phyloP scores from a whole-genome alignment of 2,329 filamentous ascomycete species.

The Phaeosphaeria sp. region DNA sequence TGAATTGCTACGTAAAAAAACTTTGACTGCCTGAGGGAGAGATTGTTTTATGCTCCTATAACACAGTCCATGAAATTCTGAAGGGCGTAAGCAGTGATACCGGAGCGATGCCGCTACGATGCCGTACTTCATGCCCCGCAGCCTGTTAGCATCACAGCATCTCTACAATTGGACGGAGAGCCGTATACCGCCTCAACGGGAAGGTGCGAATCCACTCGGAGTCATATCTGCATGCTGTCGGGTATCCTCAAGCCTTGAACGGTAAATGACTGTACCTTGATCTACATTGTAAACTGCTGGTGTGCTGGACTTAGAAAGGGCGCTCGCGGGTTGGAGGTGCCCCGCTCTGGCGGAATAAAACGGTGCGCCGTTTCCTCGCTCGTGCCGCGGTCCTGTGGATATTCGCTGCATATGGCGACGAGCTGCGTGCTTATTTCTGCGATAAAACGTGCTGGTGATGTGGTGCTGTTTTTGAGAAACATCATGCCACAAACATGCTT shows the following conservation, averaged over 20 bases:
- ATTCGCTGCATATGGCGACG: not conserved
- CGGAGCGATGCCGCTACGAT: no score
- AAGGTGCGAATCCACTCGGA: not conserved
- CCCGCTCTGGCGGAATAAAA: not conserved
- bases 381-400: not conserved
- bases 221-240: not conserved
- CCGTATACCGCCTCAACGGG: not conserved
- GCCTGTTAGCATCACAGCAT: not conserved
- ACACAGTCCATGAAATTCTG: no score
- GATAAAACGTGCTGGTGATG: no score
- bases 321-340: not conserved
- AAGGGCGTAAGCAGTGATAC: no score
- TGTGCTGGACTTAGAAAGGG: not conserved
- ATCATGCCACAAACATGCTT: no score
- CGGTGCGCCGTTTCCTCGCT: not conserved
- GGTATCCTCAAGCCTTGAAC: not conserved
- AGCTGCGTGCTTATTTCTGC: not conserved
- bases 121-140: not conserved
- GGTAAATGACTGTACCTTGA: not conserved
- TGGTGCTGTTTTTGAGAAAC: no score
- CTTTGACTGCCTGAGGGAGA: no score
- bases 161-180: not conserved
- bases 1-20: no score
- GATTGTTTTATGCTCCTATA: no score
- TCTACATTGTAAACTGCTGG: not conserved